A percentile compares a stretch with the other conserved stretches of the same genome.
These are phyloP conservation scores for Brassica carinata DNA, from an alignment of 345 rosid species.

Conservation along the genomic window DNA sequence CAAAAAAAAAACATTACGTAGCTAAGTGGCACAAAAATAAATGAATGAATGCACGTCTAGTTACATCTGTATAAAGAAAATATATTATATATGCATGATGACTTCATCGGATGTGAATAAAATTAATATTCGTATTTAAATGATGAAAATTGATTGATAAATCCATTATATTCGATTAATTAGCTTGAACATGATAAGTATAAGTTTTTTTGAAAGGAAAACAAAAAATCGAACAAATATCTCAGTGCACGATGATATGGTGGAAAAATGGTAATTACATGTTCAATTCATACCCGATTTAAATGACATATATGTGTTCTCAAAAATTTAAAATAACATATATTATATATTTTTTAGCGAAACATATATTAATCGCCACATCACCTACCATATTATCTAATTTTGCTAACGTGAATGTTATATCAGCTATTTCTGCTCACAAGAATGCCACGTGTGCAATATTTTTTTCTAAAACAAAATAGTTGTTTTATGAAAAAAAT, in stretches of 20 bases:
- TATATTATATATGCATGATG: neutral
- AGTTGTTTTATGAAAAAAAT: too few species aligned
- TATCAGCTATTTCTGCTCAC: too few species aligned
- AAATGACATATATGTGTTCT: too few species aligned
- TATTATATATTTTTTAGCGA: too few species aligned
- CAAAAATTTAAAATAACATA: too few species aligned
- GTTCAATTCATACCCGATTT: too few species aligned
- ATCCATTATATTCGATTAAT: neutral
- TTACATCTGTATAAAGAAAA: neutral
- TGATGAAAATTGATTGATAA: neutral
- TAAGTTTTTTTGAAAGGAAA: neutral
- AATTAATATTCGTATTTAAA: neutral
- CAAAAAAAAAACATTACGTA: neutral
- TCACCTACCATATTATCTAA: too few species aligned
- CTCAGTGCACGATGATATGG: conserved; percentile 2
- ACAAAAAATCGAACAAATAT: neutral
- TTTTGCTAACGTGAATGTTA: too few species aligned
- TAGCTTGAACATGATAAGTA: neutral
- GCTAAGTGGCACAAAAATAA: neutral
- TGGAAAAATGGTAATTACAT: neutral
- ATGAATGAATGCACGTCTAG: neutral
- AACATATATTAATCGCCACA: too few species aligned
- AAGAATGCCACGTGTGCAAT: too few species aligned
- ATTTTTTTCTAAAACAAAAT: too few species aligned
- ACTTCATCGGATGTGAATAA: neutral